Conservation (phyloP, 495 filamentous ascomycete species). For the Podospora anserina region DNA sequence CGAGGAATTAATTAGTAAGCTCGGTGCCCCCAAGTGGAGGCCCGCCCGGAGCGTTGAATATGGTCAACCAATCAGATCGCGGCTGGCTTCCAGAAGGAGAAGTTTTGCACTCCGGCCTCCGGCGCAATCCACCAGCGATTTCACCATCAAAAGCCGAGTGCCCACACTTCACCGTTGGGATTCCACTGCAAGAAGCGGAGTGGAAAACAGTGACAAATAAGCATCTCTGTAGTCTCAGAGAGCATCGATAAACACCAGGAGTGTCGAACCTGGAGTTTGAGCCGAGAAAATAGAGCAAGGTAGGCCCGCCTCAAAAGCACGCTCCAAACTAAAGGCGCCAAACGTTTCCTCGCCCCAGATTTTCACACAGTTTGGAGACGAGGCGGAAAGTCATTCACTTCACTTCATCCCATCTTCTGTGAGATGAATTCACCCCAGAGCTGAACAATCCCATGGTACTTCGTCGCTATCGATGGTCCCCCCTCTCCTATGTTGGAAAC, state of each 20-base stretch:
- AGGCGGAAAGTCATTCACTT: constrained; percentile 8
- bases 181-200: background rate
- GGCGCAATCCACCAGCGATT: background rate
- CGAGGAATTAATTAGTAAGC: background rate
- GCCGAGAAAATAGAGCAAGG: background rate
- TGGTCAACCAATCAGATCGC: constrained; percentile 28
- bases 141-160: background rate
- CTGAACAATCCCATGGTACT: background rate
- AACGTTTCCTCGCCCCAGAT: constrained; percentile 8
- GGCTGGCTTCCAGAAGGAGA: constrained; percentile 37
- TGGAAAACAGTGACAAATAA: background rate
- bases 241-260: background rate
- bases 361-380: background rate
- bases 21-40: background rate
- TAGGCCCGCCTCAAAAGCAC: background rate
- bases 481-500: background rate
- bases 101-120: constrained; percentile 23
- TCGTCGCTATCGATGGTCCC: background rate
- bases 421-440: background rate
- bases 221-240: background rate
- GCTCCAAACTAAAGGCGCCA: constrained; percentile 10
- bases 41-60: background rate
- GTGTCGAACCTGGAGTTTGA: background rate
- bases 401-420: background rate
- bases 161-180: background rate